Evolutionary conservation across 2,329 filamentous ascomycete genomes (phyloP), one percentile per base, ranked within the genome.

Genomic region (Colletotrichum somersetense): DNA sequence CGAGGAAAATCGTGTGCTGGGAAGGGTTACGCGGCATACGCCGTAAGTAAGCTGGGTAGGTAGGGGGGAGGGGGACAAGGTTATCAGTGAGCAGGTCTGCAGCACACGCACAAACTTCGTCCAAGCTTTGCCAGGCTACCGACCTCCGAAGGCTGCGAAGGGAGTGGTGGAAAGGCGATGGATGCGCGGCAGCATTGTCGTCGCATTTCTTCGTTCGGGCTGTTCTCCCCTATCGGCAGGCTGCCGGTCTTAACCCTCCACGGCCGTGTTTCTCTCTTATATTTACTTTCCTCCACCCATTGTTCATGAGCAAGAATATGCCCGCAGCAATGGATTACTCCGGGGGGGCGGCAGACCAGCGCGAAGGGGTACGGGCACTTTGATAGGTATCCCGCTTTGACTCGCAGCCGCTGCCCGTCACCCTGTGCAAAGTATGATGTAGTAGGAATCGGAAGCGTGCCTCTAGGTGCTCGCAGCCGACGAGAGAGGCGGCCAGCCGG

Each of bases 141-240:
- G 23, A 55, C 38, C 23, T n/a, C 53, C 61, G 57, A 64, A 61
- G 59, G 62, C 40, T 72, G 30, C 59, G 50, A 64, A 64, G 66
- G 55, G 53, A 59, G n/a, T 72, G 59, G 66, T 64, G 66, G 59
- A 53, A 50, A 42, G 52, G 50, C 23, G 8, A 68, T 52, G 68
- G 58, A 46, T 48, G 46, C 40, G 59, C n/a, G 14, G 38, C 11
- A 42, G 35, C 55, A 35, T 44, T 5, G 38, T 30, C 46, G 33
- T 48, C 20, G 40, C 42, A 56, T 72, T 20, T 55, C 46, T 50
- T 50, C 63, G 46, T 50, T 69, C 55, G 59, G 69, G 69, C 64
- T 33, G 69, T 72, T 59, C 69, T 55, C 42, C 30, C 69, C 69
- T 69, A 66, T 72, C 69, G 69, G 69, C 69, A 66, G 52, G 44